A percentile compares a stretch with the other conserved stretches of the same genome.
These are phyloP conservation scores for Akanthomyces lecanii DNA, from an alignment of 2,329 filamentous ascomycete genomes.

Conservation along the genomic window DNA sequence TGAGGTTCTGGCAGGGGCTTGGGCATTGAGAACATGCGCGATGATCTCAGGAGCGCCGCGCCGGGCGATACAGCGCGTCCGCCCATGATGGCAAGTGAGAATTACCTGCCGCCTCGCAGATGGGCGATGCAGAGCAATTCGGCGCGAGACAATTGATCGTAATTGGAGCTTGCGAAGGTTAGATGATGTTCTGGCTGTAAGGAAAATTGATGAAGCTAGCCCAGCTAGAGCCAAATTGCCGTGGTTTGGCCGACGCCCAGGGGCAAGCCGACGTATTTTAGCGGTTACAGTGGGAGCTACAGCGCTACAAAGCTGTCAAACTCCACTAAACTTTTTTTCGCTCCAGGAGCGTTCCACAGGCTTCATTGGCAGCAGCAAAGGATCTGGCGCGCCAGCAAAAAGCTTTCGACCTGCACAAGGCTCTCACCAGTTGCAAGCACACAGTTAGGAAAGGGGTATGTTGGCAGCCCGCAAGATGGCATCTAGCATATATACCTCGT, in stretches of 20 bases:
- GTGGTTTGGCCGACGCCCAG: slow-evolving; percentile 16
- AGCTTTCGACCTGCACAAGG: slow-evolving; percentile 2
- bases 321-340: slow-evolving; percentile 13
- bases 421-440: slow-evolving; percentile 10
- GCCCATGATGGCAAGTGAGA: slow-evolving; percentile 27
- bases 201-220: slow-evolving; percentile 14
- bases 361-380: slow-evolving; percentile 4
- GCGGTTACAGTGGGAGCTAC: background rate
- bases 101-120: slow-evolving; percentile 27
- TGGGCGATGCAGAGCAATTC: slow-evolving; percentile 21
- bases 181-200: slow-evolving; percentile 27
- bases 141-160: slow-evolving; percentile 19
- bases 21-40: slow-evolving; percentile 85
- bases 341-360: background rate
- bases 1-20: slow-evolving; percentile 64
- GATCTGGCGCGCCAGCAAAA: slow-evolving; percentile 1
- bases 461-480: slow-evolving; percentile 42
- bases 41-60: slow-evolving; percentile 72
- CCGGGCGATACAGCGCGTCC: slow-evolving; percentile 51
- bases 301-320: background rate
- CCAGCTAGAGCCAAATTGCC: slow-evolving; percentile 13
- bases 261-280: background rate
- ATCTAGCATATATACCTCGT: slow-evolving; percentile 48
- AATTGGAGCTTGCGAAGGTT: slow-evolving; percentile 13
- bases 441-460: slow-evolving; percentile 22